Evolutionary conservation across 371 early-diverging fungal species (phyloP), one percentile per base, ranked within the genome.

Genomic region (Rhizopus sp.): DNA sequence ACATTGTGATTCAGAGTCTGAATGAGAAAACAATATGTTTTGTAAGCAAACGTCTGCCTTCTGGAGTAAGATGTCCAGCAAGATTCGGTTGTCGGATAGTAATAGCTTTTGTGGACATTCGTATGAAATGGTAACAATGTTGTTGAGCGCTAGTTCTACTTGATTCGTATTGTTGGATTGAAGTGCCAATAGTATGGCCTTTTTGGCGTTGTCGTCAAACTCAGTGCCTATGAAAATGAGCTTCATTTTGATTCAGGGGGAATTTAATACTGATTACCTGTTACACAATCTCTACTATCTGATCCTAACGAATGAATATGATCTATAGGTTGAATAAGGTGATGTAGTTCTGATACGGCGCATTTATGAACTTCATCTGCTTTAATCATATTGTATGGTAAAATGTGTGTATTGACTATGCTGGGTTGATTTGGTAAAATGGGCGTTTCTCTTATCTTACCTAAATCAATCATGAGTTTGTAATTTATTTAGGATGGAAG

Each of bases 111-210:
- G 82, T 5, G 83, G 74, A 7, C 66, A 78, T 48, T 82, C 81
- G 53, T 73, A 82, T 0, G 93, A 91, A 4, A 93, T 72, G n/a
- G 86, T 83, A 31, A 93, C 78, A 17, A 95, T 82, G 17, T 84
- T 85, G 64, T 88, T 88, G 54, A 93, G 81, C 0, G 94, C 94
- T 91, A 93, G 92, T 64, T 95, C 94, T 4, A 92, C 70, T 60
- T 91, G 91, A 59, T 85, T 86, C 29, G 88, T 81, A 8, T 90
- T 80, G 5, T 69, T 70, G 6, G 93, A 93, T 50, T 86, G 80
- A 16, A 95, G 69, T 2, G 91, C 85, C 13, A 90, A 73, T 7
- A 89, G 64, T 9, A 93, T 71, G 33, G 88, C 78, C 63, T 85
- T 89, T 35, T 85, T 87, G 59, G 80, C 72, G 1, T 83, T 85